Base-by-base conservation (phyloP, 1,284 basidiomycete genomes). In the Pseudozyma sp. region DNA sequence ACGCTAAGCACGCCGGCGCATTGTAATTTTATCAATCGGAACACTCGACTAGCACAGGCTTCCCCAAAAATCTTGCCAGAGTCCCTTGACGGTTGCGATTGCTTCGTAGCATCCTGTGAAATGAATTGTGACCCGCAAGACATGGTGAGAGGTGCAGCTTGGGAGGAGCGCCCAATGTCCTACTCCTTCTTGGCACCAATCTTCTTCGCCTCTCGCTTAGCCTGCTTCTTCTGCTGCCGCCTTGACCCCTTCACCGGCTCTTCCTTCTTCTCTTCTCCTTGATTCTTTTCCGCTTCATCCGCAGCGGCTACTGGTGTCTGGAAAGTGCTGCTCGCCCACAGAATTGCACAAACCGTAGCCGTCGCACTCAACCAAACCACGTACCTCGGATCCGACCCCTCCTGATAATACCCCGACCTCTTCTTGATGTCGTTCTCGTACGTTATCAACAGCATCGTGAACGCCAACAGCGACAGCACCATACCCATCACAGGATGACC, bases 351-450 rank as follows among this genome's bases (percentile, higher is more conserved):
- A 40, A 70, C 43, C 1, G 56, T 37, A 14, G 58, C 58, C 5
- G 44, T 24, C 14, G 46, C 50, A 40, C 58, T 71, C 34, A 67
- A 43, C 17, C 37, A 52, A 7, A 72, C 64, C 48, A 62, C 43
- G 13, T 43, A 56, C 24, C 69, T 40, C 47, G 69, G 63, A 45
- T 72, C 69, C 19, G 59, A 43, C 7, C 40, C 54, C 13, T 72
- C 69, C 34, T 11, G n/a, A 19, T 72, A 72, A 29, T 67, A 72
- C 0, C 69, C 69, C 3, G 50, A 47, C 8, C 69, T 39, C 58
- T 67, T 72, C 54, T 56, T 62, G 45, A 72, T 66, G 39, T 72
- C 69, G 34, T 67, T 72, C 59, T 72, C 69, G 31, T 72, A 72
- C 4, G 63, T 63, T 39, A 72, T 62, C 5, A 62, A 33, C 6